Base-by-base conservation (phyloP, 2,329 filamentous ascomycete species). In the Scedosporium minutisporum region DNA sequence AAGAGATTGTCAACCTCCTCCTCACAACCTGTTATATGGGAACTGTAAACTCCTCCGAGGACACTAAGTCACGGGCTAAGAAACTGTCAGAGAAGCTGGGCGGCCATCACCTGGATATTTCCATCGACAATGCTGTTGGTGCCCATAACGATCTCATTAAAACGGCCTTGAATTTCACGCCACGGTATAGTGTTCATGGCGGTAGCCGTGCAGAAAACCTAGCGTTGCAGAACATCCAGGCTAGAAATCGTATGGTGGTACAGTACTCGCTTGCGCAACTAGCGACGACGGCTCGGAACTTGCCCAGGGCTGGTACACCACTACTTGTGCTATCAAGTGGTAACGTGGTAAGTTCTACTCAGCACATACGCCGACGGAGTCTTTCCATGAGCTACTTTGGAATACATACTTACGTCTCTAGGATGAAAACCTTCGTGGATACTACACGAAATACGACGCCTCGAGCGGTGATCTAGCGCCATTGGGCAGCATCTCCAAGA, bases 81-180 rank as follows among this genome's bases (percentile, higher is more conserved):
- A 78, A 82, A 0, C 78, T 93, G 0, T 72, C 81, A 4, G 69
- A 77, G 3, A 79, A 77, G 4, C 91, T 93, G 61, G 90, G 89
- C 3, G 79, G 83, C 16, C 87, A 91, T 68, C 91, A 95, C 70
- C 79, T 84, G 3, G 83, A 93, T 69, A 77, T 91, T 55, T 84
- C 91, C 68, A 91, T 93, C 63, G 90, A 93, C 69, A 79, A 80
- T 46, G 77, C 76, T n/a, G 85, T 87, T 51, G 82, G 82, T 6
- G 77, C 83, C 1, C 82, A 87, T 66, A 67, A 72, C 42, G 63
- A 66, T 18, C 68, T 73, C 57, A 66, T 73, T 25, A 62, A 66
- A 7, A 65, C 68, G 38, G 67, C 70, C 2, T 64, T 71, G 1
- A 64, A 68, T 27, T 72, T 72, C 46, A 68, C 69, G 16, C 71